Evolutionary conservation across 352 stramenopile species (phyloP).

Genomic region (Phytophthora pini): DNA sequence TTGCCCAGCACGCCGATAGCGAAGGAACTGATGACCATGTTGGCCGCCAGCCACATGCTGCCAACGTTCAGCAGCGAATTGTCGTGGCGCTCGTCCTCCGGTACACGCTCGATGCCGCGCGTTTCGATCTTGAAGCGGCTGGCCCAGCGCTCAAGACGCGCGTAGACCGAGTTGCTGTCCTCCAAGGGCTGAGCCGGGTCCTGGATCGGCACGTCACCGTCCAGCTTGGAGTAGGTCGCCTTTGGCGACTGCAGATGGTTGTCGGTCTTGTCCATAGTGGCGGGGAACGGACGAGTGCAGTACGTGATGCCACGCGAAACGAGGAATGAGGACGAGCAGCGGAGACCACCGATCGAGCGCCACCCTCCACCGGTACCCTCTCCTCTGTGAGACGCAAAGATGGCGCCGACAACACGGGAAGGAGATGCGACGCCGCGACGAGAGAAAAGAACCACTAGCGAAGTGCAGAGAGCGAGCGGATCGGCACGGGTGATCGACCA

Average conservation of each 20-base stretch:
- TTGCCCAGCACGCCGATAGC: conserved; percentile 54
- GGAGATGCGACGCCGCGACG: conserved; percentile 27
- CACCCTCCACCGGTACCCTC: conserved; percentile 1
- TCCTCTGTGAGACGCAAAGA: conserved; percentile 27
- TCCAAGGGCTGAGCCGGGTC: conserved; percentile 18
- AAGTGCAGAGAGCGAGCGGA: conserved; percentile 23
- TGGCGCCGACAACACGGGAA: conserved; percentile 32
- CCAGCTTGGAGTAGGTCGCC: conserved; percentile 30
- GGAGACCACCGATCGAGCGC: conserved; percentile 15
- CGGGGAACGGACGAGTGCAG: background rate
- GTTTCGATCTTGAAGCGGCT: conserved; percentile 51
- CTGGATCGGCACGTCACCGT: conserved; percentile 29
- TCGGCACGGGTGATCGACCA: conserved; percentile 17
- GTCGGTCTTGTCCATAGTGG: conserved; percentile 34
- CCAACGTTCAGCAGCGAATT: conserved; percentile 48
- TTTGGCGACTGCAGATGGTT: conserved; percentile 23
- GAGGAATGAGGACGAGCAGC: conserved; percentile 22
- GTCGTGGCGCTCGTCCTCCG: conserved; percentile 51
- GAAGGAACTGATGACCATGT: conserved; percentile 59
- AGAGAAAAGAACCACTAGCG: conserved; percentile 26
- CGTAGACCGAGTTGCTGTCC: conserved; percentile 33
- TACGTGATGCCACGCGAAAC: conserved; percentile 22
- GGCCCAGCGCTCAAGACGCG: conserved; percentile 31
- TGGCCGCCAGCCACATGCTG: conserved; percentile 55
- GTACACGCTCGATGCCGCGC: conserved; percentile 56